Conservation (phyloP, 2,329 filamentous ascomycete genomes). For the Talaromyces verruculosus region DNA sequence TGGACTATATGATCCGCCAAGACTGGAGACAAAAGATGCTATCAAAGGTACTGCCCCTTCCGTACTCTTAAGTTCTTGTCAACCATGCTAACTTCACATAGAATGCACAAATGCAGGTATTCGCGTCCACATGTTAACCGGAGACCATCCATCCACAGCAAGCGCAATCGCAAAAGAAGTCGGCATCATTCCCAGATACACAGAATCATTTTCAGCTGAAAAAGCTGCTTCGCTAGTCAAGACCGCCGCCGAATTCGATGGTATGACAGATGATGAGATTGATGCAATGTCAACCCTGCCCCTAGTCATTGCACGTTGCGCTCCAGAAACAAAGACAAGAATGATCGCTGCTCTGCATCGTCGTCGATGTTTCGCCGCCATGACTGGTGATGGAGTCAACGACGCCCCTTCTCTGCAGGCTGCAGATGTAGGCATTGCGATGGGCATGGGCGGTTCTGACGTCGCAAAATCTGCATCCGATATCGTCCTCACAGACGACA, state of each 20-base stretch:
- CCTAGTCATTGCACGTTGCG: constrained; percentile 79
- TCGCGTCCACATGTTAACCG: constrained; percentile 59
- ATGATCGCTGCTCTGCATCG: constrained; percentile 88
- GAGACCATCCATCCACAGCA: constrained; percentile 59
- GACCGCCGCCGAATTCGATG: constrained; percentile 58
- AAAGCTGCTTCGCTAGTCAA: constrained; percentile 54
- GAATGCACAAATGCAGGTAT: constrained; percentile 57
- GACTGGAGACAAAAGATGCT: constrained; percentile 58
- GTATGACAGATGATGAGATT: constrained; percentile 53
- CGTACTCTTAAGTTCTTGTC: neutral
- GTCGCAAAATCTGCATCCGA: constrained; percentile 78
- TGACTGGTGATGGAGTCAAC: constrained; percentile 88
- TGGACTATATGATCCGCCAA: constrained; percentile 62
- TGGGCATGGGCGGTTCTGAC: constrained; percentile 80
- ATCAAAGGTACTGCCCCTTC: constrained; percentile 39
- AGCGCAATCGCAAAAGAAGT: constrained; percentile 59
- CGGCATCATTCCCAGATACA: constrained; percentile 54
- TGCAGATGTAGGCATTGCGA: constrained; percentile 83
- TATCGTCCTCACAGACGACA: constrained; percentile 67
- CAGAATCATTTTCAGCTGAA: constrained; percentile 46
- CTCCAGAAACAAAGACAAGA: constrained; percentile 80
- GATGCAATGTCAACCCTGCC: constrained; percentile 72
- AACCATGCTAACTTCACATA: constrained; percentile 21
- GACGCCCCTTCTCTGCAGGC: constrained; percentile 78
- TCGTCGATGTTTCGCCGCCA: constrained; percentile 72